phyloP scores from a whole-genome alignment of 2,329 filamentous ascomycete genomes.

The Sporothrix mexicana region DNA sequence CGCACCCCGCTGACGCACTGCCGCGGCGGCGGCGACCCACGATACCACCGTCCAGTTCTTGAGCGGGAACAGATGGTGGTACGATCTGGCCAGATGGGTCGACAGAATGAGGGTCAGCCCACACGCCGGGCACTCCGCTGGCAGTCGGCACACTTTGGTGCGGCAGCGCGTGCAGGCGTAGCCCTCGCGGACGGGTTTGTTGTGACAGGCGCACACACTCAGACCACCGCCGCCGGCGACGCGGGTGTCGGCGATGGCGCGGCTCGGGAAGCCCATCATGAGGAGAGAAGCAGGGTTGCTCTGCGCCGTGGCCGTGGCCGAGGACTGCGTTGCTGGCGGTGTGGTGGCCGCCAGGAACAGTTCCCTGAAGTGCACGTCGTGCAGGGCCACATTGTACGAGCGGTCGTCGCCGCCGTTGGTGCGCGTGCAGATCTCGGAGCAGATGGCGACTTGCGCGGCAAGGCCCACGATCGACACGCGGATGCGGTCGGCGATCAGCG shows the following conservation, averaged over 20 bases:
- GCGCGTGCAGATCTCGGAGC: slow-evolving; percentile 82
- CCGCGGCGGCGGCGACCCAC: slow-evolving; percentile 72
- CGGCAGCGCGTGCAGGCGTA: slow-evolving; percentile 90
- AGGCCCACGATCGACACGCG: slow-evolving; percentile 89
- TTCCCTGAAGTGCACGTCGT: slow-evolving; percentile 87
- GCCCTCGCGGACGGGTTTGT: slow-evolving; percentile 78
- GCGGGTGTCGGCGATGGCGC: slow-evolving; percentile 72
- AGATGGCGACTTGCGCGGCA: slow-evolving; percentile 90
- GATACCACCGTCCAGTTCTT: slow-evolving; percentile 89
- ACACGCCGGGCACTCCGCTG: slow-evolving; percentile 89
- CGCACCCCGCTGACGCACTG: slow-evolving; percentile 40
- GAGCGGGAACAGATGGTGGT: slow-evolving; percentile 90
- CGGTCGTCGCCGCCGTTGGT: slow-evolving; percentile 71
- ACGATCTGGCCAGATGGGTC: slow-evolving; percentile 89
- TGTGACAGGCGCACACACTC: slow-evolving; percentile 90
- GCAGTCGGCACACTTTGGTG: slow-evolving; percentile 86
- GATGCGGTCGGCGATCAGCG: slow-evolving; percentile 80
- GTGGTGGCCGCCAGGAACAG: slow-evolving; percentile 89
- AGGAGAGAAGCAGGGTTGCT: slow-evolving; percentile 66
- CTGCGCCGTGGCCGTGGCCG: slow-evolving; percentile 49
- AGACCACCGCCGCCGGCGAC: slow-evolving; percentile 64
- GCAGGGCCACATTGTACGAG: slow-evolving; percentile 81
- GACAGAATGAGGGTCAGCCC: slow-evolving; percentile 91
- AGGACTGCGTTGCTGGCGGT: slow-evolving; percentile 78
- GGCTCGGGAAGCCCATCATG: slow-evolving; percentile 97